Base-by-base conservation (phyloP, 345 rosid genomes). In the Gossypioides kirkii region DNA sequence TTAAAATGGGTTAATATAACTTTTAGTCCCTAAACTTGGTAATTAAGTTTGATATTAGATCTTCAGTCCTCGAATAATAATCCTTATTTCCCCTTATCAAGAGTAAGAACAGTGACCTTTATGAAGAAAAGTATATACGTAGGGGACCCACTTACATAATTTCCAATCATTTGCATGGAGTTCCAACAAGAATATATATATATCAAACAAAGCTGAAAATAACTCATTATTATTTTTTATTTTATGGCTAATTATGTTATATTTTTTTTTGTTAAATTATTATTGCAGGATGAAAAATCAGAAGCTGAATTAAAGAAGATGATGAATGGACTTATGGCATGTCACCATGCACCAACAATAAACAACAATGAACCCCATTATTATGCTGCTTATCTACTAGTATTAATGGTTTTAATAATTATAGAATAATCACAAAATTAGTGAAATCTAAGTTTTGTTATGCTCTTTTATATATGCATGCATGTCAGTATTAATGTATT, bases 281-380 rank as follows among this genome's bases (percentile, higher is more conserved):
- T 23, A n/a, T 32, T 63, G 70, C 86, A 86, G 94, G 87, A 77
- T 83, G 90, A 87, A 81, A 73, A 81, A 85, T 82, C 54, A 80
- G 80, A 83, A 81, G 86, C 70, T 82, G 56, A 73, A 67, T 66
- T 84, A 53, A 53, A 18, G 73, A 84, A 69, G 67, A 56, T 32
- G 38, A 32, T 32, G 7, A 32, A 32, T 32, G 38, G 7, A 32
- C 38, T 32, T 6, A 16, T 58, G 63, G 64, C 8, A 46, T 4
- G 42, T 66, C 56, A 38, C 58, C 58, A 16, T 50, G 73, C 60
- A 54, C 68, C 78, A 22, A 43, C 67, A n/a, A 16, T 49, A 49
- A 79, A 70, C 69, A 77, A 81, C 71, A 70, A 69, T 65, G 73
- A 77, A 14, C 4, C 53, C 61, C 68, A 32, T 32, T 59, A 17